Evolutionary conservation across 1,139 yeast genomes (phyloP), one percentile per base, ranked within the genome.

Genomic region (Zygoascus meyerae): DNA sequence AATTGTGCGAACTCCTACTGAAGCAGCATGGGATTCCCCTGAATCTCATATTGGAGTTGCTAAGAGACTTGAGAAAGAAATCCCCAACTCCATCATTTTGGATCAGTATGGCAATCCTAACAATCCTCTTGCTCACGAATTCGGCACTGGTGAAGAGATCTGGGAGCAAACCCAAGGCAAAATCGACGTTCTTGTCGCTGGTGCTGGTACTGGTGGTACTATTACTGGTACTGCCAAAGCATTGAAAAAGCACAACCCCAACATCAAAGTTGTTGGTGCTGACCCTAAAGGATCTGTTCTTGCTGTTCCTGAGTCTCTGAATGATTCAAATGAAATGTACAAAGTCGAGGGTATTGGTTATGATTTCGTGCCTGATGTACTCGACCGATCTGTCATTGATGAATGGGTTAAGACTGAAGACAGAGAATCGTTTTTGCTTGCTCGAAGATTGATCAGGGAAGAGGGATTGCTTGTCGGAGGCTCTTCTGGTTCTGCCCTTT

Each of bases 11-110:
- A 86, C 95, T 15, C 95, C 95, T 45, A 86, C 94, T 40, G 95
- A 84, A 61, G 95, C 95, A 38, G 95, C 95, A 1, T 86, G 90
- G 87, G 95, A 86, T 62, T 78, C 95, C 43, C 95, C 95, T 42
- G 95, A 86, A 67, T 82, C 92, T 34, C 95, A 86, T 62, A 86
- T 86, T 64, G 95, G 95, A 55, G 95, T 86, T 39, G 95, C 95
- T 47, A 78, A 73, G 63, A 81, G 81, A 57, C 73, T 86, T 61
- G 89, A 86, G 64, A 79, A 79, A 67, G 95, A 86, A 66, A 85
- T 86, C 57, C 92, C 94, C 49, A 84, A 86, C 62, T 84, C 95
- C 15, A 85, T 86, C 45, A 86, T 86, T 56, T 75, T 86, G 60
- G 95, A 86, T 64, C 95, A 86, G 68, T 86, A 86, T 67, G 75